phyloP scores from a whole-genome alignment of 164 flowering plant genomes.

The Stephania japonica region DNA sequence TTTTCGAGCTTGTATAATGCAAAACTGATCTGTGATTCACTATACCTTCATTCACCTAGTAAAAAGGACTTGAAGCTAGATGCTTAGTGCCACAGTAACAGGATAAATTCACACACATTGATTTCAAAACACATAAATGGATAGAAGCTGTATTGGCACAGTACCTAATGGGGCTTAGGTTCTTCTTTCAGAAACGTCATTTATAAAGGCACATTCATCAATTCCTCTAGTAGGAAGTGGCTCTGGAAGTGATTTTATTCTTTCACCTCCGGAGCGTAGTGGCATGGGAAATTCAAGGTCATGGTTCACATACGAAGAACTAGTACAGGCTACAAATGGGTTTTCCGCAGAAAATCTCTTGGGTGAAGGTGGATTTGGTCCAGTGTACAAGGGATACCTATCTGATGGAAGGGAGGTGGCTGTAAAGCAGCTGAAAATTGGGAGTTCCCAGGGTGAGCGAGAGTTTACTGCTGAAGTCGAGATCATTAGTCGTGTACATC shows the following conservation, averaged over 20 bases:
- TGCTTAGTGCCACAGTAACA: background rate
- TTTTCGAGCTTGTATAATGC: background rate
- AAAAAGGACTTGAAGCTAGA: background rate
- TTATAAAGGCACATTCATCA: slow-evolving; percentile 31
- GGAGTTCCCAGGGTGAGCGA: slow-evolving; percentile 84
- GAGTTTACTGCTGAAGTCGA: slow-evolving; percentile 57
- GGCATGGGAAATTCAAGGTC: slow-evolving; percentile 69
- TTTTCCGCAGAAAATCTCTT: slow-evolving; percentile 70
- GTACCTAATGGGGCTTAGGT: slow-evolving; percentile 2
- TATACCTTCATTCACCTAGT: background rate
- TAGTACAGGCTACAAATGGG: slow-evolving; percentile 57
- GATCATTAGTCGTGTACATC: slow-evolving; percentile 20
- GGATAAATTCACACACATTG: background rate
- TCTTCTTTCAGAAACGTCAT: slow-evolving; percentile 36
- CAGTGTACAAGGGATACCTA: slow-evolving; percentile 64
- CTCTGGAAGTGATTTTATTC: slow-evolving; percentile 31
- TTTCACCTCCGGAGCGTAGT: slow-evolving; percentile 45
- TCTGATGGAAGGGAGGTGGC: slow-evolving; percentile 82
- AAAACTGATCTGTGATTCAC: background rate
- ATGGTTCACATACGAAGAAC: slow-evolving; percentile 63
- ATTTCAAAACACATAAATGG: background rate
- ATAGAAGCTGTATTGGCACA: background rate
- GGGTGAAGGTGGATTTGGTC: slow-evolving; percentile 93
- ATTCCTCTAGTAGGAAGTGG: slow-evolving; percentile 39
- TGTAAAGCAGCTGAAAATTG: slow-evolving; percentile 75